phyloP scores from a whole-genome alignment of 768 basidiomycete genomes.

The Suillus fuscotomentosus region DNA sequence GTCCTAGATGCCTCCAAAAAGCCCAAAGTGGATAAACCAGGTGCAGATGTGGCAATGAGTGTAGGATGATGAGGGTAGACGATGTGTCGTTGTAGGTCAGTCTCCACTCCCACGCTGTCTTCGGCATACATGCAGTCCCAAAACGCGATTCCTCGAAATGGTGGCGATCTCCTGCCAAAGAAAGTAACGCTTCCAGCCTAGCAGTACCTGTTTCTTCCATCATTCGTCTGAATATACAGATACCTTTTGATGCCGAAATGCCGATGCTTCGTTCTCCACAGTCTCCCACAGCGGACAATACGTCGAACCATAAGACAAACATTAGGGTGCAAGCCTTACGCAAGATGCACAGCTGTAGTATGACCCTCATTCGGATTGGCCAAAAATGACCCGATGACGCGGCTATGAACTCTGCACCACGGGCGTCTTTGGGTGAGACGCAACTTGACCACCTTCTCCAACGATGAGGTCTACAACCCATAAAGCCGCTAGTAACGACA shows the following conservation, averaged over 20 bases:
- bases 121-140: neutral
- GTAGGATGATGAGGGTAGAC: conserved; percentile 21
- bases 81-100: neutral
- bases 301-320: conserved; percentile 26
- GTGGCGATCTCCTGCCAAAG: neutral
- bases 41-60: conserved; percentile 30
- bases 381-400: neutral
- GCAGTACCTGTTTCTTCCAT: conserved; percentile 2
- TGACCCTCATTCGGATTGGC: conserved; percentile 18
- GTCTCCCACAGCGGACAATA: conserved; percentile 28
- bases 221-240: neutral
- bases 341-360: conserved; percentile 22
- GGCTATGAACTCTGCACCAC: neutral
- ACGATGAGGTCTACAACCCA: neutral
- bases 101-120: neutral
- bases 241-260: conserved; percentile 26
- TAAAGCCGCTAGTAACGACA: neutral
- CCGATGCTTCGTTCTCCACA: conserved; percentile 33
- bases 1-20: conserved; percentile 15
- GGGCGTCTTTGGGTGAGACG: neutral
- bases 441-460: neutral
- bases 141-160: neutral
- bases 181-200: neutral
- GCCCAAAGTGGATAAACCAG: conserved; percentile 12
- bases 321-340: conserved; percentile 31